A percentile compares a stretch with the other conserved stretches of the same genome.
These are phyloP conservation scores for Eucalyptus albens DNA, from an alignment of 345 rosid genomes.

Conservation along the genomic window DNA sequence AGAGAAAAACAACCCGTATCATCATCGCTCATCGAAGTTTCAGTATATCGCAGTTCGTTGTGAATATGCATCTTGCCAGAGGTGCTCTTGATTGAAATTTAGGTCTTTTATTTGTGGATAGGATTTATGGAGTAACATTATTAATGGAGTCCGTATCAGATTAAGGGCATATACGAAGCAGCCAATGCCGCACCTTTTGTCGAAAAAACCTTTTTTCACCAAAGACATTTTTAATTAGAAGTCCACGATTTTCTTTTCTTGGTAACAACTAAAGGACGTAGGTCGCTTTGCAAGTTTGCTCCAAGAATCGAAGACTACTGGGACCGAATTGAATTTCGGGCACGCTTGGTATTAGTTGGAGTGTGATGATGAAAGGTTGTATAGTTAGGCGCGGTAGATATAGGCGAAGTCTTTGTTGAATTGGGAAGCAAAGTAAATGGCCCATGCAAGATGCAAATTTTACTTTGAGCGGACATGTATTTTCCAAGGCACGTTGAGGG, in stretches of 20 bases:
- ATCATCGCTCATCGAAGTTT: background rate
- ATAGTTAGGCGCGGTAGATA: background rate
- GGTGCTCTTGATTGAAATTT: background rate
- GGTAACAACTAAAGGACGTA: background rate
- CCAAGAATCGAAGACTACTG: background rate
- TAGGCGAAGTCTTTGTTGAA: background rate
- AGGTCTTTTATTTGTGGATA: background rate
- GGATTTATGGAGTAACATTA: background rate
- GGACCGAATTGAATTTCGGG: background rate
- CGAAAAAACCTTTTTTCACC: background rate
- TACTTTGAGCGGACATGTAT: background rate
- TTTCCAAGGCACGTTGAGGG: background rate
- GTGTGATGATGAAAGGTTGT: background rate
- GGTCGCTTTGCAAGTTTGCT: background rate
- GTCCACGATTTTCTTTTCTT: background rate
- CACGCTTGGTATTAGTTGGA: background rate
- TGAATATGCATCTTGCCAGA: background rate
- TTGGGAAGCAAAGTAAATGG: background rate
- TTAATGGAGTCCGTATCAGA: background rate
- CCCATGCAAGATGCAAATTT: background rate
- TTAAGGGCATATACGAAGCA: background rate
- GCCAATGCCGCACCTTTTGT: background rate
- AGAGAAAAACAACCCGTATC: background rate
- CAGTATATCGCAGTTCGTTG: background rate
- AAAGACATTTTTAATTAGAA: rapidly evolving